Conservation (phyloP, 2,329 filamentous ascomycete genomes). For the Akanthomyces lecanii region DNA sequence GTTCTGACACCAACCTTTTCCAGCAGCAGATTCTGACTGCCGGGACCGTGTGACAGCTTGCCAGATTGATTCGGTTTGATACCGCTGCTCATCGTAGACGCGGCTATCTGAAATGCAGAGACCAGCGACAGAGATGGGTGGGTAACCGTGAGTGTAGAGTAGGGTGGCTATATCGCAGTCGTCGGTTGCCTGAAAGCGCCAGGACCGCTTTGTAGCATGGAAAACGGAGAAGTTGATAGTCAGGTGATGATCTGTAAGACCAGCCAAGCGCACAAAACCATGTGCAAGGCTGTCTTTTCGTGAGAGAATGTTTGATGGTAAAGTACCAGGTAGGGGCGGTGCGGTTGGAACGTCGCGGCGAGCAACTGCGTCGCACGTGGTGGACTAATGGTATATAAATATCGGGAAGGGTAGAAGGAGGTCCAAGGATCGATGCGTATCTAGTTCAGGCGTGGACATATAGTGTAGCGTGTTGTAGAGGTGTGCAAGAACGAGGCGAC, state of each 20-base stretch:
- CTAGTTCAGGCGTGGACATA: background rate
- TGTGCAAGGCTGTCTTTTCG: background rate
- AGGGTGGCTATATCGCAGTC: slow-evolving; percentile 8
- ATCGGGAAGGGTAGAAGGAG: slow-evolving; percentile 4
- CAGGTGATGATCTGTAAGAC: background rate
- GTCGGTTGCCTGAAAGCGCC: slow-evolving; percentile 15
- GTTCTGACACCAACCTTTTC: slow-evolving; percentile 76
- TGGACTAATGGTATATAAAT: background rate
- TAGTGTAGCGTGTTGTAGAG: slow-evolving; percentile 1
- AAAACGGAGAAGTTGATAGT: background rate
- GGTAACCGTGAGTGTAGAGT: slow-evolving; percentile 13
- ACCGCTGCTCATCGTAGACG: slow-evolving; percentile 46
- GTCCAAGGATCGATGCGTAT: slow-evolving; percentile 10
- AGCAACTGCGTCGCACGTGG: background rate
- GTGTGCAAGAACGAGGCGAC: slow-evolving; percentile 8
- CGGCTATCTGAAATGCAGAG: slow-evolving; percentile 26
- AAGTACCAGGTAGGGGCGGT: background rate
- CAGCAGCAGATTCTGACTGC: slow-evolving; percentile 61
- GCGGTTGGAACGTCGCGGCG: background rate
- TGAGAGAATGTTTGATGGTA: background rate
- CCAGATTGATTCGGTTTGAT: slow-evolving; percentile 46
- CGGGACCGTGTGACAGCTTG: slow-evolving; percentile 49
- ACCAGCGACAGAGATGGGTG: slow-evolving; percentile 40
- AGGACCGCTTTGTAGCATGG: slow-evolving; percentile 9
- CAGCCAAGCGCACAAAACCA: background rate